A percentile compares a stretch with the other conserved stretches of the same genome.
Conservation (phyloP, 371 early-diverging fungal genomes). For the Mucor indicus region DNA sequence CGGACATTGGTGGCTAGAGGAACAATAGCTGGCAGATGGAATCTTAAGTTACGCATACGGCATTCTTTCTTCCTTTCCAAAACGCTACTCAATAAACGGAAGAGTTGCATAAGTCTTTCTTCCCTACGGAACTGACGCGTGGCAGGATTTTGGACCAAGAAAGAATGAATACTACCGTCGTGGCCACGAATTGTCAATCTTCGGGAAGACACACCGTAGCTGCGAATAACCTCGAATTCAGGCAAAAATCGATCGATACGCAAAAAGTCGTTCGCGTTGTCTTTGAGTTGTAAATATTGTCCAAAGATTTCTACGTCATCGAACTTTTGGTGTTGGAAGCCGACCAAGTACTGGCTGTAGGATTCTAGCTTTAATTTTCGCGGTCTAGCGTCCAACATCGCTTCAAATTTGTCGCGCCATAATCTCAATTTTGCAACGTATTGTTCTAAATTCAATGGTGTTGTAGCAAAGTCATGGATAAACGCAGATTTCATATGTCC, state of each 20-base stretch:
- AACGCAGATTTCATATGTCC: constrained; percentile 80
- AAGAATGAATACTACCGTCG: constrained; percentile 86
- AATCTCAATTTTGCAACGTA: constrained; percentile 77
- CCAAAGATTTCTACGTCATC: constrained; percentile 98
- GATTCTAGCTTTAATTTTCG: constrained; percentile 78
- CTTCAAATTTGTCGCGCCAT: constrained; percentile 91
- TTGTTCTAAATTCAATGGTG: constrained; percentile 74
- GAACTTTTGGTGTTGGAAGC: constrained; percentile 96
- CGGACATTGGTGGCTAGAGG: constrained; percentile 91
- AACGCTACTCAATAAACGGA: constrained; percentile 83
- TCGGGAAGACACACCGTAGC: constrained; percentile 71
- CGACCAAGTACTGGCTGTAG: constrained; percentile 87
- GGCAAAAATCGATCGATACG: constrained; percentile 93
- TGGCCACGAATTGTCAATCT: constrained; percentile 86
- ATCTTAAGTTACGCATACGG: constrained; percentile 73
- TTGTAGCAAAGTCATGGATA: constrained; percentile 83
- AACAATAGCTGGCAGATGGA: constrained; percentile 89
- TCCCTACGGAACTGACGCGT: constrained; percentile 85
- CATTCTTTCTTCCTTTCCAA: constrained; percentile 77
- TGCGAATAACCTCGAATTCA: constrained; percentile 76
- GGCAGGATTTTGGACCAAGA: constrained; percentile 90
- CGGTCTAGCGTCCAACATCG: constrained; percentile 77
- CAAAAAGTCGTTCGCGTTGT: constrained; percentile 88
- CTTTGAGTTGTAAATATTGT: constrained; percentile 84
- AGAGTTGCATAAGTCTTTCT: constrained; percentile 91